Evolutionary conservation across 225 moss, liverwort and hornwort genomes (phyloP), one percentile per base, ranked within the genome.

Genomic region (Rhytidiadelphus loreus): DNA sequence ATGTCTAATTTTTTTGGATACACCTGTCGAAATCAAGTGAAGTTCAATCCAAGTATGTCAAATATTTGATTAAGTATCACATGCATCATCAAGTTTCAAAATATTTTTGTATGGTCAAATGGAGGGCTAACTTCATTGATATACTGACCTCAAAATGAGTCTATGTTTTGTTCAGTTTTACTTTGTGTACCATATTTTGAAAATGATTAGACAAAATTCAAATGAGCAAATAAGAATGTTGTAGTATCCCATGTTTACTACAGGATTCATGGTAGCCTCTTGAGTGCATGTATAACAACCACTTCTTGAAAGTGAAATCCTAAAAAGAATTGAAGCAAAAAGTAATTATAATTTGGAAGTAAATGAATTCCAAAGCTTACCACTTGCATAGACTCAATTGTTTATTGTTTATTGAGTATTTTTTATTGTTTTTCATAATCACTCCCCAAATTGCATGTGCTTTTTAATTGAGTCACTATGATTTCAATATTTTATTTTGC

Each of bases 371-470:
- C 33, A 64, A 66, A 66, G 37, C 33, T 66, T 37, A 37, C 21
- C 11, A 19, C 10, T 3, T 0, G 11, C 3, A 17, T 16, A 37
- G 11, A 37, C 0, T 66, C 37, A 66, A 37, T 21, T 37, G 66
- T n/a, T n/a, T n/a, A n/a, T n/a, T n/a, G n/a, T n/a, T n/a, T n/a
- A n/a, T n/a, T n/a, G n/a, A n/a, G n/a, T n/a, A n/a, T n/a, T n/a
- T n/a, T n/a, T n/a, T n/a, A n/a, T n/a, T n/a, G n/a, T n/a, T n/a
- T n/a, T n/a, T n/a, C n/a, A n/a, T n/a, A n/a, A n/a, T n/a, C n/a
- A n/a, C n/a, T n/a, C 2, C 7, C 21, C 1, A 68, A 68, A 68
- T 68, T 1, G 1, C 7, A 1, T n/a, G 3, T 66, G n/a, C 22
- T 21, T 37, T 12, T n/a, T n/a, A n/a, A 66, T 66, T 66, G n/a